Evolutionary conservation across 164 flowering plant species (phyloP).

Genomic region (Saururus chinensis): DNA sequence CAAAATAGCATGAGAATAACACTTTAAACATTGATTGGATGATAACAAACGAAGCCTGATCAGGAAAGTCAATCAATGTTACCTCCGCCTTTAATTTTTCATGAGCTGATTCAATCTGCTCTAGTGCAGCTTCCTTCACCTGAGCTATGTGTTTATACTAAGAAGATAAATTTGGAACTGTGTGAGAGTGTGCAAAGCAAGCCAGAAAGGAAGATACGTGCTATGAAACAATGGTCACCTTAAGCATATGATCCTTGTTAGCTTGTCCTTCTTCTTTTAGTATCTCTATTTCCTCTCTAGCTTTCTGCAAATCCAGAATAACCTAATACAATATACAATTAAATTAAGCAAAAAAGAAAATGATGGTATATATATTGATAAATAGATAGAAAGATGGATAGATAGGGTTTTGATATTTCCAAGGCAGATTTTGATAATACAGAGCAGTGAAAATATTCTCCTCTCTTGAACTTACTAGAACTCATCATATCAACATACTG

Average conservation of each 20-base stretch:
- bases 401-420: too few species aligned
- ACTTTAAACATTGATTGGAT: background rate
- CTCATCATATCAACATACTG: too few species aligned
- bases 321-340: constrained; percentile 15
- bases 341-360: background rate
- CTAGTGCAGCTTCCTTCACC: constrained; percentile 76
- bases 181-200: background rate
- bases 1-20: background rate
- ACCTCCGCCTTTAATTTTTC: constrained; percentile 70
- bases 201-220: background rate
- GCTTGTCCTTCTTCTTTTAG: constrained; percentile 54
- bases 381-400: too few species aligned
- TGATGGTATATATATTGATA: too few species aligned
- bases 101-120: constrained; percentile 73
- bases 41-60: background rate
- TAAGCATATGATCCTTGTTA: constrained; percentile 79
- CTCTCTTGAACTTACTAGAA: too few species aligned
- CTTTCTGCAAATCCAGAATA: constrained; percentile 20
- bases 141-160: constrained; percentile 90
- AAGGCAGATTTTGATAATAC: too few species aligned
- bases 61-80: background rate
- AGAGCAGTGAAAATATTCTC: too few species aligned
- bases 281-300: constrained; percentile 54
- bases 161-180: constrained; percentile 1
- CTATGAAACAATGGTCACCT: constrained; percentile 31